Percentiles rank a stretch among this genome's conserved stretches.
phyloP scores from a whole-genome alignment of 495 filamentous ascomycete species.

The Neurospora pannonica region DNA sequence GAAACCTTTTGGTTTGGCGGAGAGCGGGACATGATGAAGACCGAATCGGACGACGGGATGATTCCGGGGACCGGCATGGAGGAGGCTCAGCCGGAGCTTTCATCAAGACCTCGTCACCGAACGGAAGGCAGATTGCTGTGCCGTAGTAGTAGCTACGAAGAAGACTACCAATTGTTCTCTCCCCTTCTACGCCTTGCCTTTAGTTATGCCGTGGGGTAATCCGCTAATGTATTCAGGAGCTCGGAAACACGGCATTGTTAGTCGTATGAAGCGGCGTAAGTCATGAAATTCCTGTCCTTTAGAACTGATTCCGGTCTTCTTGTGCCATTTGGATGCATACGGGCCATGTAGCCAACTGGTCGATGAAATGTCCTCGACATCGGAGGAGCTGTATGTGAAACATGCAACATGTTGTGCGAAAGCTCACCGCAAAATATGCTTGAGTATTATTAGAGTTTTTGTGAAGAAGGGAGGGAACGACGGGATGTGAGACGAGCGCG shows the following conservation, averaged over 20 bases:
- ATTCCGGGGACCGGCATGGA: not conserved
- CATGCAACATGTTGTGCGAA: not conserved
- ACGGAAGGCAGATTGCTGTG: not conserved
- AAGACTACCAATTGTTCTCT: not conserved
- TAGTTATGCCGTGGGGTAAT: not conserved
- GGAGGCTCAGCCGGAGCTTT: not conserved
- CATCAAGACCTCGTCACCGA: not conserved
- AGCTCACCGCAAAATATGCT: not conserved
- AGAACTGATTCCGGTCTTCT: not conserved
- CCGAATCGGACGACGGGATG: not conserved
- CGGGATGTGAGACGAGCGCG: not conserved
- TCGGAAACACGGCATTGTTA: not conserved
- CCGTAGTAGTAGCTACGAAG: not conserved
- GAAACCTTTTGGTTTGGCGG: not conserved
- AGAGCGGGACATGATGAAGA: not conserved
- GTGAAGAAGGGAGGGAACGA: not conserved
- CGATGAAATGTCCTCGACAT: not conserved
- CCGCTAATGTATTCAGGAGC: not conserved
- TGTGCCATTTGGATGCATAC: not conserved
- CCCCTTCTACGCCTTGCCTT: not conserved
- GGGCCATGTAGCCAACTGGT: not conserved
- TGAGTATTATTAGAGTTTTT: not conserved
- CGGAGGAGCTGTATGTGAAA: not conserved
- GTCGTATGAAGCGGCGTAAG: not conserved
- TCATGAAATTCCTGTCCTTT: not conserved